Conservation (phyloP, 495 filamentous ascomycete genomes). For the Aspergillus homomorphus region DNA sequence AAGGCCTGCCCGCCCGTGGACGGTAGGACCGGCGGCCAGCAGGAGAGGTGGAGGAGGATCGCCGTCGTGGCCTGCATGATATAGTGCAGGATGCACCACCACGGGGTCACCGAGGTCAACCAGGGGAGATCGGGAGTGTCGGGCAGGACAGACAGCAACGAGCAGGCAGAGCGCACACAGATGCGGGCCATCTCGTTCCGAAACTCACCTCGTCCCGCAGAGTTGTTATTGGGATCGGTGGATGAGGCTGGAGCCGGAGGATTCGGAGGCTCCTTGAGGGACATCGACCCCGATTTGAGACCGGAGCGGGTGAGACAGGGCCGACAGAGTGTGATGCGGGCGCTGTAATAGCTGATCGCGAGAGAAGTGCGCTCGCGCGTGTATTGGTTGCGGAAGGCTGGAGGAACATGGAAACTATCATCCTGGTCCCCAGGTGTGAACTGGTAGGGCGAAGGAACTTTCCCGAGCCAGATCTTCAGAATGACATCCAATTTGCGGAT, state of each 20-base stretch:
- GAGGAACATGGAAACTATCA: conserved; percentile 1
- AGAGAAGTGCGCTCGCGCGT: conserved; percentile 35
- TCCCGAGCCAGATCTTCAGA: conserved; percentile 51
- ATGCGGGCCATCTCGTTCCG: conserved; percentile 47
- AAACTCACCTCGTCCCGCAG: conserved; percentile 35
- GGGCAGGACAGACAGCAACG: conserved; percentile 51
- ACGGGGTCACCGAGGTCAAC: conserved; percentile 51
- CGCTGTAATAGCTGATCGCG: conserved; percentile 55
- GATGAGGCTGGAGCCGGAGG: background rate
- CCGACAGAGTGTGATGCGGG: conserved; percentile 54
- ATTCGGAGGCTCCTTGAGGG: too few relatives aligned
- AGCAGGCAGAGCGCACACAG: conserved; percentile 55
- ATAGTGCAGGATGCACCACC: conserved; percentile 62
- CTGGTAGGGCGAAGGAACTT: conserved; percentile 44
- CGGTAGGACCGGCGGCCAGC: conserved; percentile 10
- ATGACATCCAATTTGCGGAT: conserved; percentile 43
- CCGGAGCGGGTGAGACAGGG: conserved; percentile 49
- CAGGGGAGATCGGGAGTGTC: conserved; percentile 31
- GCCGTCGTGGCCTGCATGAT: conserved; percentile 60
- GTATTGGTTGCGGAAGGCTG: conserved; percentile 3
- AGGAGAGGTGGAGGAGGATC: conserved; percentile 52
- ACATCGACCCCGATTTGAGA: background rate
- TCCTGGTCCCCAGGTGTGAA: conserved; percentile 33
- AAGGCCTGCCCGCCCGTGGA: background rate
- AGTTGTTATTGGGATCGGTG: conserved; percentile 18